Base-by-base conservation (phyloP, 306 rosid genomes). In the Quercus dentata region DNA sequence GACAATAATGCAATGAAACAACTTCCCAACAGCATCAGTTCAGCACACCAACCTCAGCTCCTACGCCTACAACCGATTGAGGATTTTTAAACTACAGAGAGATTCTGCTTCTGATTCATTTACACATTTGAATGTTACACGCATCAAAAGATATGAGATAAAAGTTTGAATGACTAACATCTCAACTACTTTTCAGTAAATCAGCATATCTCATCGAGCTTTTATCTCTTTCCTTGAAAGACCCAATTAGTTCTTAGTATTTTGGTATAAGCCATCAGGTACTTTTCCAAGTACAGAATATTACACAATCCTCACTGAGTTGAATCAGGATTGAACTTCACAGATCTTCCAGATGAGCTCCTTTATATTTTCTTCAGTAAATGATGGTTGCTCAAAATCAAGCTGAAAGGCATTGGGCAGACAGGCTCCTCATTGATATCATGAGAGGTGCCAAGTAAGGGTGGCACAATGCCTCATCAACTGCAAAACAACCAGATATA, bases 381-480 rank as follows among this genome's bases (percentile, higher is more conserved):
- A 95, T 7, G 93, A 85, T 0, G 99, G 97, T 74, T 93, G 94
- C 92, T 95, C 99, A 76, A 93, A 95, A 74, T 93, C 98, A 82
- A 95, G 88, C 82, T 85, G 87, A 91, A 95, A 74, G 92, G 91
- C 82, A 87, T 90, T 15, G 86, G 75, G 76, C 98, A 91, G 69
- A 95, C 88, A 8, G 97, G 99, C 79, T 95, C 98, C 88, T 91
- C 99, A 3, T 95, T 95, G 81, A 93, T 91, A 83, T 93, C 93
- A 27, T 95, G 99, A 93, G 97, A 59, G 98, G 97, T 27, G 98
- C 96, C 87, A 95, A 78, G 93, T 91, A 93, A 6, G 98, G 98
- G 81, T 95, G 99, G 81, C 89, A 86, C 78, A 95, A 85, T 13
- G 99, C 99, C 92, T 90, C 97, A 1, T 91, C 94, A 81, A 95